A percentile compares a stretch with the other conserved stretches of the same genome.
These are phyloP conservation scores for Protomyces inundatus DNA, from an alignment of 1,139 yeast genomes.

Conservation along the genomic window DNA sequence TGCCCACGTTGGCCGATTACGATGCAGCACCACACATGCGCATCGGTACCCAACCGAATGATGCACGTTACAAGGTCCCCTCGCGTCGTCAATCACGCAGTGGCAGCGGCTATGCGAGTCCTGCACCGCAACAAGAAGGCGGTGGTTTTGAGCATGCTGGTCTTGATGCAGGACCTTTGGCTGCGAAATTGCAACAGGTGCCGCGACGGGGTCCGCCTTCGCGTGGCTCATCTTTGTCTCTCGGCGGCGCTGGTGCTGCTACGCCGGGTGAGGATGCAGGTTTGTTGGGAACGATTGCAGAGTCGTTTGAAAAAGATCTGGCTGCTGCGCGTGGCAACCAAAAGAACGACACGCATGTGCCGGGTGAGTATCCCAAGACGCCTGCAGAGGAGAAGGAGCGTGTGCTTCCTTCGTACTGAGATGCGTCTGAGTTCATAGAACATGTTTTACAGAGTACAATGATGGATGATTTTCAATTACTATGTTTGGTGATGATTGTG, in stretches of 20 bases:
- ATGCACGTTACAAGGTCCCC: slow-evolving; percentile 18
- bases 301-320: slow-evolving; percentile 23
- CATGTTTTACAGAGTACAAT: no score
- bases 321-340: slow-evolving; percentile 19
- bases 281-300: slow-evolving; percentile 13
- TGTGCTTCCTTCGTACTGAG: no score
- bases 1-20: slow-evolving; percentile 1
- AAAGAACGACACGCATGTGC: slow-evolving; percentile 10
- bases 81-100: slow-evolving; percentile 14
- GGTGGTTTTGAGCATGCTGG: slow-evolving; percentile 12
- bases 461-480: no score
- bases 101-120: slow-evolving; percentile 8
- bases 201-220: slow-evolving; percentile 20
- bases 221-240: slow-evolving; percentile 14
- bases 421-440: no score
- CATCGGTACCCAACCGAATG: slow-evolving; percentile 21
- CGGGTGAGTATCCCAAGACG: slow-evolving; percentile 12
- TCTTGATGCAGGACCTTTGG: slow-evolving; percentile 16
- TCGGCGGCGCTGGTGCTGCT: slow-evolving; percentile 1
- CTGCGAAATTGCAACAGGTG: slow-evolving; percentile 6
- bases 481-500: background rate
- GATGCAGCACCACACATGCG: slow-evolving; percentile 24
- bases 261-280: slow-evolving; percentile 6
- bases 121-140: slow-evolving; percentile 4
- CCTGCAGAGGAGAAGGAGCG: background rate